Conservation (phyloP, 2,329 filamentous ascomycete species). For the Sclerotinia minor region DNA sequence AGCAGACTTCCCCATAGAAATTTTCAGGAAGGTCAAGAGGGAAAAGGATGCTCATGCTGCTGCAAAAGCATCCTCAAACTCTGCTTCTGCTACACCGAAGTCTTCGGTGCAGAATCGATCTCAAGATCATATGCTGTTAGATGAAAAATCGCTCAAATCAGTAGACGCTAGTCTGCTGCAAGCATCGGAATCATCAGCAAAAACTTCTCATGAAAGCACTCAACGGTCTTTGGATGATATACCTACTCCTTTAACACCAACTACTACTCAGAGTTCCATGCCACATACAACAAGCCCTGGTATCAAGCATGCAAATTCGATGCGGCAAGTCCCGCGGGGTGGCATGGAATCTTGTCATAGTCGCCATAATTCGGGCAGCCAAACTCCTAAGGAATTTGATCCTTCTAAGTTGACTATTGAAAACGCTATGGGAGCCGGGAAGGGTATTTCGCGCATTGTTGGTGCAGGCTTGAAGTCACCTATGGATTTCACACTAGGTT, state of each 20-base stretch:
- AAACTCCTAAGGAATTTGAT: conserved; percentile 31
- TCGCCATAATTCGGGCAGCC: conserved; percentile 28
- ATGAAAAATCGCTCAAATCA: conserved; percentile 21
- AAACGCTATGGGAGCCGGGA: conserved; percentile 55
- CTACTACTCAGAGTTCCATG: conserved; percentile 29
- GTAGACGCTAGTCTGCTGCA: conserved; percentile 21
- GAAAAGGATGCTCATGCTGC: conserved; percentile 28
- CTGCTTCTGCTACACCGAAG: conserved; percentile 27
- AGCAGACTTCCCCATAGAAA: conserved; percentile 66
- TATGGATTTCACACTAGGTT: conserved; percentile 78
- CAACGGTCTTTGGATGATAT: conserved; percentile 31
- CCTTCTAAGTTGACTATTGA: conserved; percentile 50
- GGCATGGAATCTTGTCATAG: conserved; percentile 29
- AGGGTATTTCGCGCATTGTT: conserved; percentile 70
- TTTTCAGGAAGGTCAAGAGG: conserved; percentile 49
- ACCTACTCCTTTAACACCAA: conserved; percentile 28
- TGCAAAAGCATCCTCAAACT: conserved; percentile 23
- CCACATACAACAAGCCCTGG: neutral
- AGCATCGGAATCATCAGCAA: conserved; percentile 27
- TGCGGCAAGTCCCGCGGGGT: conserved; percentile 40
- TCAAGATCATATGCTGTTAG: conserved; percentile 27
- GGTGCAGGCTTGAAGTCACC: conserved; percentile 75
- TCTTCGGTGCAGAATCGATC: conserved; percentile 28
- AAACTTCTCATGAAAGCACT: conserved; percentile 37
- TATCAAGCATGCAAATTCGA: conserved; percentile 32